These are phyloP conservation scores for Zygosaccharomyces lentus DNA, from an alignment of 805 yeast species.

Conservation along the genomic window DNA sequence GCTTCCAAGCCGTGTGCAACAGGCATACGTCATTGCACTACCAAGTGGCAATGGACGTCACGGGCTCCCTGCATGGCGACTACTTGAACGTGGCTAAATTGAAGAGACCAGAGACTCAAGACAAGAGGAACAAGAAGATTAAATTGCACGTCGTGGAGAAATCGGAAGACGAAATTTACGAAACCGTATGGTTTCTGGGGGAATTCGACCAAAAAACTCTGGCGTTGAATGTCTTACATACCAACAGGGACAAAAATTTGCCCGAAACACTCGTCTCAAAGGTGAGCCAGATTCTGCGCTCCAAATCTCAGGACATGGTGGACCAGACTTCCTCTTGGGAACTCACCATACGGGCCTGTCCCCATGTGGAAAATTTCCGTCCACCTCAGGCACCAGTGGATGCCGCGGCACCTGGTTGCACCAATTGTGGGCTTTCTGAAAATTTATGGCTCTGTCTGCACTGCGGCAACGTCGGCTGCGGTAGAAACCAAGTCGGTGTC, in stretches of 20 bases:
- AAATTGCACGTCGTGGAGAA: constrained; percentile 32
- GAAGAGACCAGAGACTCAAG: constrained; percentile 40
- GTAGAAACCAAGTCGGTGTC: constrained; percentile 87
- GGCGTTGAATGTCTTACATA: background rate
- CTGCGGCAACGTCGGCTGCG: constrained; percentile 94
- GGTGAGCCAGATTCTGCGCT: constrained; percentile 24
- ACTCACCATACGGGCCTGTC: constrained; percentile 76
- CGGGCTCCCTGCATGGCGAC: constrained; percentile 46
- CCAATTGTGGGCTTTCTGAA: constrained; percentile 57
- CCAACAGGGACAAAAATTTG: constrained; percentile 3
- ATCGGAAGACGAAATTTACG: constrained; percentile 31
- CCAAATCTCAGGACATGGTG: constrained; percentile 28
- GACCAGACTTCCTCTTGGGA: constrained; percentile 89
- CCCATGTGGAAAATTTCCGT: constrained; percentile 63
- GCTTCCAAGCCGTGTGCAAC: constrained; percentile 68
- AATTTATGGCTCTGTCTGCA: constrained; percentile 90
- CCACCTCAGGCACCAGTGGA: constrained; percentile 13
- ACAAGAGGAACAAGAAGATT: constrained; percentile 29
- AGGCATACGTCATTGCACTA: constrained; percentile 59
- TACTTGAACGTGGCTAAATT: constrained; percentile 57
- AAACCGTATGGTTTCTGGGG: constrained; percentile 27
- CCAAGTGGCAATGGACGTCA: constrained; percentile 23
- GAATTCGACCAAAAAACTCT: constrained; percentile 3
- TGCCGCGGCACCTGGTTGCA: constrained; percentile 44
- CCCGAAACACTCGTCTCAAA: constrained; percentile 10